A percentile compares a stretch with the other conserved stretches of the same genome.
phyloP scores from a whole-genome alignment of 2,329 filamentous ascomycete species.

The Aspergillus sojae region DNA sequence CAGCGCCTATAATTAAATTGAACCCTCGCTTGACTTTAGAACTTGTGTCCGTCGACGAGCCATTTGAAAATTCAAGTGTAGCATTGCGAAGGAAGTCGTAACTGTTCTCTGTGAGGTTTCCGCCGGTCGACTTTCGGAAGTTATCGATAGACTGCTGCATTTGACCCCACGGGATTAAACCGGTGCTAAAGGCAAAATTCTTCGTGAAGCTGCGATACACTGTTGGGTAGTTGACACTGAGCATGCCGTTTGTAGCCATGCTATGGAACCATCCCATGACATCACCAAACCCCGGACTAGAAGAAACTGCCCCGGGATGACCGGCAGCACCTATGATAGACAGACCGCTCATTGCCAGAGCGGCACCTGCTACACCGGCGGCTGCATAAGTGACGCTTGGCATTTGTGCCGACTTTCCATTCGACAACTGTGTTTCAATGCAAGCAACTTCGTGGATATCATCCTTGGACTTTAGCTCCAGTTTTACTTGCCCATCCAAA shows the following conservation, averaged over 20 bases:
- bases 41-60: constrained; percentile 52
- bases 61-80: constrained; percentile 71
- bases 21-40: constrained; percentile 60
- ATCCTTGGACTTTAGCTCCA: constrained; percentile 69
- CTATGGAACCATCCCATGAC: constrained; percentile 89
- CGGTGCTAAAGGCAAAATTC: constrained; percentile 92
- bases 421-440: constrained; percentile 77
- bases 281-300: constrained; percentile 83
- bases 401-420: constrained; percentile 79
- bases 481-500: constrained; percentile 79
- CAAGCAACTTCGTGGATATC: constrained; percentile 71
- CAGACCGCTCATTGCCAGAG: constrained; percentile 71
- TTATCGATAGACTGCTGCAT: constrained; percentile 82
- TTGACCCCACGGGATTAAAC: constrained; percentile 77
- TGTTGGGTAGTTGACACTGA: constrained; percentile 82
- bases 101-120: constrained; percentile 80
- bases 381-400: constrained; percentile 81
- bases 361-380: constrained; percentile 81
- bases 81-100: constrained; percentile 73
- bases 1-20: constrained; percentile 44
- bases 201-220: constrained; percentile 88
- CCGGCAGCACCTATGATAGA: constrained; percentile 67
- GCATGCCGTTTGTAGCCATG: constrained; percentile 94
- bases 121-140: constrained; percentile 79
- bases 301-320: constrained; percentile 62